Evolutionary conservation across 345 rosid species (phyloP).

Genomic region (Melaleuca alternifolia): DNA sequence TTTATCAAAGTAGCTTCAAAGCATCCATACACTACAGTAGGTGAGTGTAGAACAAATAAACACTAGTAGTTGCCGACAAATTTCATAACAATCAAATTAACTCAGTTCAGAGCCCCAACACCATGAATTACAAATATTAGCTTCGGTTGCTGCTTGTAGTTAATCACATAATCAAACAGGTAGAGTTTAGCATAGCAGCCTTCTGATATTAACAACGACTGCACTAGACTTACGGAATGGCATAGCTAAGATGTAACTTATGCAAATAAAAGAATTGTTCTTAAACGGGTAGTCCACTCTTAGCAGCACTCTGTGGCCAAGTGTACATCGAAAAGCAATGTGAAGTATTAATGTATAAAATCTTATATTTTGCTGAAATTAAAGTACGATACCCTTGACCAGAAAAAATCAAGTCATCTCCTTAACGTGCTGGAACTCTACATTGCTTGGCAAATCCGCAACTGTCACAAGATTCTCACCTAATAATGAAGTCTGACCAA

Average conservation of each 20-base stretch:
- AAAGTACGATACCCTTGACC: neutral
- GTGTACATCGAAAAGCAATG: neutral
- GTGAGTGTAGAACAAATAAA: conserved; percentile 16
- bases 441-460: neutral
- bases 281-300: neutral
- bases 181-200: neutral
- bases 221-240: neutral
- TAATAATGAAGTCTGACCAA: neutral
- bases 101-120: neutral
- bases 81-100: neutral
- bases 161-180: neutral
- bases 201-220: neutral
- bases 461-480: neutral
- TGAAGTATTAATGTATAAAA: neutral
- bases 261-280: neutral
- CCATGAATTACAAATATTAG: neutral
- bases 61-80: neutral
- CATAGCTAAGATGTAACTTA: neutral
- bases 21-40: conserved; percentile 78
- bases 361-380: neutral
- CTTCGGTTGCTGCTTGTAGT: neutral
- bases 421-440: neutral
- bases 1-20: conserved; percentile 66
- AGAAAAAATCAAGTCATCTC: neutral
- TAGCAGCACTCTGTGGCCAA: neutral